Conservation (phyloP, 148 eudicot genomes). For the Rhododendron henanense region DNA sequence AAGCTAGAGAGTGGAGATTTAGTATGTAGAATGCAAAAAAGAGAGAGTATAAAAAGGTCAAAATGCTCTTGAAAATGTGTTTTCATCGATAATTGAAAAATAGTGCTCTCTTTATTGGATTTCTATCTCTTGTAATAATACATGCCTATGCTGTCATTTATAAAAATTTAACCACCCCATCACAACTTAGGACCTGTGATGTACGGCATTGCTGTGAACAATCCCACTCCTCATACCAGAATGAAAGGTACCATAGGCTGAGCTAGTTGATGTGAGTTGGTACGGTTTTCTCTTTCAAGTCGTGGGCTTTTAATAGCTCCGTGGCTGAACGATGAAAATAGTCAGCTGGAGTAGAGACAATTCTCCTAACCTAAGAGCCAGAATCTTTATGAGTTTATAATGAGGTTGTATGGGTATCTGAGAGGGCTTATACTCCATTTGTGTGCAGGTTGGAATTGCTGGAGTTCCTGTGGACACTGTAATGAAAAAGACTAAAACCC, state of each 20-base stretch:
- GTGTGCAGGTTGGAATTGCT: conserved; percentile 45
- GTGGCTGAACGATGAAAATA: neutral
- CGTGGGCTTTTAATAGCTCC: neutral
- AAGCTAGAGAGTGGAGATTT: neutral
- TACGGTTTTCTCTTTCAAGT: neutral
- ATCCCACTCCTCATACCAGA: neutral
- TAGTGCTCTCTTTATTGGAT: neutral
- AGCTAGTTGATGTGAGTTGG: neutral
- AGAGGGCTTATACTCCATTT: neutral
- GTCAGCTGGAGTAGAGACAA: neutral
- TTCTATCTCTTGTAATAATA: neutral
- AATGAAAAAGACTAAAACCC: conserved; percentile 34
- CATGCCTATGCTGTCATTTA: neutral
- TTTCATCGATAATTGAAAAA: neutral
- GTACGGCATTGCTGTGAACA: neutral
- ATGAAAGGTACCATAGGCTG: neutral
- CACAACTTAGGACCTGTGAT: neutral
- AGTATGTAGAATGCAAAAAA: neutral
- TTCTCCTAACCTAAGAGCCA: neutral
- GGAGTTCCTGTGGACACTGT: conserved; percentile 50
- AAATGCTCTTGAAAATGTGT: neutral
- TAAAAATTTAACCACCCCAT: neutral
- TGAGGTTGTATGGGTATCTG: neutral
- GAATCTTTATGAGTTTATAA: neutral
- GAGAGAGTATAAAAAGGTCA: neutral